Evolutionary conservation across 2,329 filamentous ascomycete genomes (phyloP), one percentile per base, ranked within the genome.

Genomic region (Orbilia ellipsospora): DNA sequence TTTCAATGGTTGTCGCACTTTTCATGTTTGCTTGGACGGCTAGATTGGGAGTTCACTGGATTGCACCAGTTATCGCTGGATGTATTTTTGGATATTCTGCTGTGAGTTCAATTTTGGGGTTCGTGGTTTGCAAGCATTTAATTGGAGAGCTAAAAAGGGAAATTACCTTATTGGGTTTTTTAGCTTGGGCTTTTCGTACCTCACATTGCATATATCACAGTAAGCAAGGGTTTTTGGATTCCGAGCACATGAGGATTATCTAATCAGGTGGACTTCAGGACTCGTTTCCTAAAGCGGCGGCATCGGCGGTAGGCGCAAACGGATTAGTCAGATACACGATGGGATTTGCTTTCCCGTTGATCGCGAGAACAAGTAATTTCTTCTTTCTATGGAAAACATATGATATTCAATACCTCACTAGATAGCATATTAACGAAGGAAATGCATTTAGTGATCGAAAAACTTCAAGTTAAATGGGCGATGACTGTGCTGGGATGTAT

Each of bases 11-110:
- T 5, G 23, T 56, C 7, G 51, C 56, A 8, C 40, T 69, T 2
- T 62, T 69, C 28, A 40, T 62, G 16, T 69, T 69, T 48, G 66
- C 56, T 12, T 69, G 66, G 66, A 69, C 66, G 18, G 66, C 56
- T 28, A 56, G 66, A 20, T 28, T 63, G 18, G 66, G 66, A 4
- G 42, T 55, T 18, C 31, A 69, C 28, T 62, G 48, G 57, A 31
- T 16, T 7, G 56, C 48, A 36, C 66, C 56, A 2, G 20, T 56
- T n/a, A 23, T 69, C 16, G 48, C 66, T 4, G 45, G 50, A 15
- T 18, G 45, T 50, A 55, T 69, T n/a, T 69, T 62, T 42, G 66
- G 66, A 51, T 69, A 55, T 23, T 16, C 56, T 52, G 63, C 63
- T 15, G 63, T 67, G 28, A 67, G 63, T 60, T 45, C 31, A 52